These are phyloP conservation scores for Cavenderia fasciculata DNA, from an alignment of 78 protist species.

Conservation along the genomic window DNA sequence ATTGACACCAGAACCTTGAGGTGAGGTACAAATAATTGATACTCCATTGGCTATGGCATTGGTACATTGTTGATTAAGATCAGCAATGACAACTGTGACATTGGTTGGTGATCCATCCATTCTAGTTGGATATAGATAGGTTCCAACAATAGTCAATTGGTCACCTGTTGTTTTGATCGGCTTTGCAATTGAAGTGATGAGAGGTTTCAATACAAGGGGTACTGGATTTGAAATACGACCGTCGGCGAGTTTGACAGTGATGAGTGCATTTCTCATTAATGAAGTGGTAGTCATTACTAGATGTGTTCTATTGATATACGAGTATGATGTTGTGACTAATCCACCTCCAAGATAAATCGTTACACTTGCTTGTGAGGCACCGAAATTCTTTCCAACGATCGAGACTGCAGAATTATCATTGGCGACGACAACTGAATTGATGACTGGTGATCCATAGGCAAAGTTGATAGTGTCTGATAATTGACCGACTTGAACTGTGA, in stretches of 20 bases:
- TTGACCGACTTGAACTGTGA: not conserved
- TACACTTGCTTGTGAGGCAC: too few relatives aligned
- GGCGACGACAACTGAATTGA: not conserved
- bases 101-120: not conserved
- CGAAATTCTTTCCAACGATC: too few relatives aligned
- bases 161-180: not conserved
- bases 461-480: not conserved
- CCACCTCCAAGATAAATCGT: too few relatives aligned
- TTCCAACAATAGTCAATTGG: not conserved
- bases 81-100: not conserved
- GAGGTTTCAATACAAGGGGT: not conserved
- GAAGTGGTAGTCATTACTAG: too few relatives aligned
- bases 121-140: not conserved
- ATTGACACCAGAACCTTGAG: slow-evolving; percentile 3
- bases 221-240: not conserved
- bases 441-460: not conserved
- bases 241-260: too few relatives aligned
- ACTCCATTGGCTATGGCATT: not conserved
- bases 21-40: not conserved
- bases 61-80: not conserved
- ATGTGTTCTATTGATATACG: too few relatives aligned
- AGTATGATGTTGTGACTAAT: too few relatives aligned
- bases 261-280: too few relatives aligned
- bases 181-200: not conserved
- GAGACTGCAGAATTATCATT: too few relatives aligned